Evolutionary conservation across 2,329 filamentous ascomycete genomes (phyloP).

Genomic region (Arthroderma sp.): DNA sequence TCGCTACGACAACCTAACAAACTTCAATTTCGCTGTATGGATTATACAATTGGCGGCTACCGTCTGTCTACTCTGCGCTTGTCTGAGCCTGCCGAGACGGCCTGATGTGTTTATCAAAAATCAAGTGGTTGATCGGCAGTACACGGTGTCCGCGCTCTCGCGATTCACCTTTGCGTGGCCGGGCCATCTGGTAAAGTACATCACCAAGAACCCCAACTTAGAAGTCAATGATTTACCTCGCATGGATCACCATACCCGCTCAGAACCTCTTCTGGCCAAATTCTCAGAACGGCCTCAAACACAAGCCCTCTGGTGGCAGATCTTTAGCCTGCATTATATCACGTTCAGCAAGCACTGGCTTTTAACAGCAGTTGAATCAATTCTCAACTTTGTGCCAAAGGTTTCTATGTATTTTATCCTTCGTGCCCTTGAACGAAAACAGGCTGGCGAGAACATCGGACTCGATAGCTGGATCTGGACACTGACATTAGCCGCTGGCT

Average conservation of each 20-base stretch:
- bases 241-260: not conserved
- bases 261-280: not conserved
- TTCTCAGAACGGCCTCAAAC: not conserved
- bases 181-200: not conserved
- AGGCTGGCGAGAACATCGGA: conserved; percentile 1
- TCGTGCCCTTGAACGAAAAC: conserved; percentile 1
- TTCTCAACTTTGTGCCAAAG: conserved; percentile 1
- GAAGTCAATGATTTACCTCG: not conserved
- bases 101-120: conserved; percentile 3
- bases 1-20: not conserved
- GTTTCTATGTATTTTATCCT: conserved; percentile 5
- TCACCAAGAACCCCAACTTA: conserved; percentile 1
- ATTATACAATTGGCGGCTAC: not conserved
- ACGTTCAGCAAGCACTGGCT: not conserved
- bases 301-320: not conserved
- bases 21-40: not conserved
- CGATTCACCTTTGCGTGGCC: conserved; percentile 4
- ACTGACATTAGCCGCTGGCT: not conserved
- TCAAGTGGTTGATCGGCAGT: conserved; percentile 4
- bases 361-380: not conserved
- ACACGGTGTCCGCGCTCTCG: not conserved
- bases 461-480: not conserved
- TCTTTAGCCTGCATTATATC: not conserved
- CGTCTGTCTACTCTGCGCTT: not conserved
- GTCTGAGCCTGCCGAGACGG: not conserved